Conservation (phyloP, 805 yeast species). For the Ogataea zsoltii region DNA sequence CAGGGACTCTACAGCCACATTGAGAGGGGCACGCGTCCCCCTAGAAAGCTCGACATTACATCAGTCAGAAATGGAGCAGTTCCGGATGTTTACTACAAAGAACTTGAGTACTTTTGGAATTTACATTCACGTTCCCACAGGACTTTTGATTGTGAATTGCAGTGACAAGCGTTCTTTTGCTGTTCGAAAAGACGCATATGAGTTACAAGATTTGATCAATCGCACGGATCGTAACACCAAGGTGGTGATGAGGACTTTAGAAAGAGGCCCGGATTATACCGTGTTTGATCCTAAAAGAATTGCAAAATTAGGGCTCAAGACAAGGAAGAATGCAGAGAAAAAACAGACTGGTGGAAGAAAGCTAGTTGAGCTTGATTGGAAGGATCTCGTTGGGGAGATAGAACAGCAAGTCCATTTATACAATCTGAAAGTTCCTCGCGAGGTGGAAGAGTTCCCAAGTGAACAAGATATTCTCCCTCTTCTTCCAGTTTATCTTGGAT, state of each 20-base stretch:
- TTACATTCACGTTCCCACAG: conserved; percentile 25
- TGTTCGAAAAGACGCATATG: conserved; percentile 23
- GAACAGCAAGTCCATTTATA: too few relatives aligned
- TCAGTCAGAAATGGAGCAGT: neutral
- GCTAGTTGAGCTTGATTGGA: too few relatives aligned
- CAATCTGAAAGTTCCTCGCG: conserved; percentile 11
- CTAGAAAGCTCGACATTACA: conserved; percentile 19
- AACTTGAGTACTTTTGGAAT: conserved; percentile 30
- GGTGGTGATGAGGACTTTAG: neutral
- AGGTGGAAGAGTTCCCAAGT: neutral
- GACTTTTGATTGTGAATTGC: conserved; percentile 24
- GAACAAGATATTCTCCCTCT: conserved; percentile 15
- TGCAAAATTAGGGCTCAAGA: too few relatives aligned
- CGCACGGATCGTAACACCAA: conserved; percentile 21
- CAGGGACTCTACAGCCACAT: conserved; percentile 19
- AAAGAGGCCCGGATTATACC: neutral
- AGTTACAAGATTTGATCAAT: conserved; percentile 30
- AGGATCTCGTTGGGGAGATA: too few relatives aligned
- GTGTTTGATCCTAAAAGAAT: neutral
- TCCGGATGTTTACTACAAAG: conserved; percentile 19
- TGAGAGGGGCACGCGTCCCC: conserved; percentile 16
- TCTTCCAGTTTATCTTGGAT: conserved; percentile 23
- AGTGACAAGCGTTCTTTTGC: conserved; percentile 25
- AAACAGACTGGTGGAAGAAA: too few relatives aligned
- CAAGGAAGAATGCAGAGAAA: too few relatives aligned